Percentiles rank a stretch among this genome's conserved stretches.
Evolutionary conservation across 768 basidiomycete genomes (phyloP).

Genomic region (Macrolepiota fuliginosa): DNA sequence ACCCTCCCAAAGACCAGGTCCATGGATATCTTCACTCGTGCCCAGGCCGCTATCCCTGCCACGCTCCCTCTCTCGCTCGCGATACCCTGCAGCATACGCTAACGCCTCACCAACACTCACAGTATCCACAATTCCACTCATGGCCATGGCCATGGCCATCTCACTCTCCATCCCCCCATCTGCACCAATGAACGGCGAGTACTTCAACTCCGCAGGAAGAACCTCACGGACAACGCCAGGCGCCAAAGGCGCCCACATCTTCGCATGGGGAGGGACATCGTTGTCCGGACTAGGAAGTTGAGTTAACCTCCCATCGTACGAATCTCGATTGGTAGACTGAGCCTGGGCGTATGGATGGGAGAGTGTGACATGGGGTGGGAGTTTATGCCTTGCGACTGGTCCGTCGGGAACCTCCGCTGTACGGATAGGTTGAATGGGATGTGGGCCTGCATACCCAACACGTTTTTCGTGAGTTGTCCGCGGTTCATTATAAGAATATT

Average conservation of each 20-base stretch:
- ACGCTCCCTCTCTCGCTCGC: background rate
- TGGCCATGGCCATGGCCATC: background rate
- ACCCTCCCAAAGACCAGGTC: background rate
- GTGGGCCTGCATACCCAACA: slow-evolving; percentile 35
- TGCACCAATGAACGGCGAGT: slow-evolving; percentile 42
- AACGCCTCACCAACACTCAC: slow-evolving; percentile 67
- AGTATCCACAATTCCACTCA: slow-evolving; percentile 29
- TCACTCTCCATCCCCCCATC: slow-evolving; percentile 19
- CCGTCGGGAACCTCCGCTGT: slow-evolving; percentile 10
- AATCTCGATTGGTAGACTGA: slow-evolving; percentile 30
- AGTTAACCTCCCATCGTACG: slow-evolving; percentile 28
- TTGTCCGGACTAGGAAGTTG: slow-evolving; percentile 33
- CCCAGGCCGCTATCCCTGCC: slow-evolving; percentile 45
- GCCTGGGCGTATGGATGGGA: slow-evolving; percentile 44
- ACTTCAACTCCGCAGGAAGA: slow-evolving; percentile 41
- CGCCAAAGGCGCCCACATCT: slow-evolving; percentile 52
- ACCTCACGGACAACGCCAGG: slow-evolving; percentile 44
- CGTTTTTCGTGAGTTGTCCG: slow-evolving; percentile 15
- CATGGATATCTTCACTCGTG: slow-evolving; percentile 39
- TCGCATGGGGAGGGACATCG: slow-evolving; percentile 36
- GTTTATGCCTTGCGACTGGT: slow-evolving; percentile 28
- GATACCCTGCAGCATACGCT: slow-evolving; percentile 36
- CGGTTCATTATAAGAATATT: slow-evolving; percentile 20
- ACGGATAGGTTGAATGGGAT: slow-evolving; percentile 20
- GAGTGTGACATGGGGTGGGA: slow-evolving; percentile 33